A percentile compares a stretch with the other conserved stretches of the same genome.
These are phyloP conservation scores for Stellera chamaejasme DNA, from an alignment of 345 rosid genomes.

Conservation along the genomic window DNA sequence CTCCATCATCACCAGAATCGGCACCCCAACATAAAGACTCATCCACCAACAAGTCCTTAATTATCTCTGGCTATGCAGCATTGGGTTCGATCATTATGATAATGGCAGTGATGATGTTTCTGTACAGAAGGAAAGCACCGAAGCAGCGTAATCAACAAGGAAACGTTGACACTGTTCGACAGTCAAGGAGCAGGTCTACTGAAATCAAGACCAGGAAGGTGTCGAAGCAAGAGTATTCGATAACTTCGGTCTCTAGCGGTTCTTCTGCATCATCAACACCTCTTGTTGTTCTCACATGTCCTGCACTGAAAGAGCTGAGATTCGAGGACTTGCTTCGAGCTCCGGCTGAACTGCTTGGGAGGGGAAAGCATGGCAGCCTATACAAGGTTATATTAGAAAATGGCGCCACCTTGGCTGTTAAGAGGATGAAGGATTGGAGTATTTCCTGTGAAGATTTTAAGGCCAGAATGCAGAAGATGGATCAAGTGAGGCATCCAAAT, in stretches of 20 bases:
- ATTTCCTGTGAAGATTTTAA: conserved; percentile 31
- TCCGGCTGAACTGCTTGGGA: conserved; percentile 47
- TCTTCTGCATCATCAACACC: conserved; percentile 18
- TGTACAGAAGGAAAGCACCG: conserved; percentile 12
- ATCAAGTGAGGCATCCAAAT: conserved; percentile 32
- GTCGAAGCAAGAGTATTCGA: conserved; percentile 34
- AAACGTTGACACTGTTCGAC: conserved; percentile 7
- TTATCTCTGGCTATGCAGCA: conserved; percentile 32
- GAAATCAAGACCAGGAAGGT: conserved; percentile 11
- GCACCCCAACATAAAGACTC: conserved; percentile 6
- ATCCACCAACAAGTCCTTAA: conserved; percentile 16
- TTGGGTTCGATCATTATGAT: conserved; percentile 15
- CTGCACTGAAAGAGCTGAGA: conserved; percentile 20
- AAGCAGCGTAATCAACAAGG: background rate
- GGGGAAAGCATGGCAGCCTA: conserved; percentile 50
- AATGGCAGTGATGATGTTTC: conserved; percentile 15
- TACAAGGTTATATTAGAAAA: conserved; percentile 33
- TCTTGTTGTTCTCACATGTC: conserved; percentile 28
- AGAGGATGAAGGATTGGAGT: conserved; percentile 35
- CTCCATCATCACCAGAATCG: too few relatives aligned
- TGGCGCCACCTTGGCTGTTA: conserved; percentile 31
- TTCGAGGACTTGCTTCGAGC: conserved; percentile 50
- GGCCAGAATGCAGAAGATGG: conserved; percentile 32
- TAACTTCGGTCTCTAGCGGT: conserved; percentile 32
- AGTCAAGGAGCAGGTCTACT: conserved; percentile 14